phyloP scores from a whole-genome alignment of 2,329 filamentous ascomycete species.

The Davidsoniella australis region DNA sequence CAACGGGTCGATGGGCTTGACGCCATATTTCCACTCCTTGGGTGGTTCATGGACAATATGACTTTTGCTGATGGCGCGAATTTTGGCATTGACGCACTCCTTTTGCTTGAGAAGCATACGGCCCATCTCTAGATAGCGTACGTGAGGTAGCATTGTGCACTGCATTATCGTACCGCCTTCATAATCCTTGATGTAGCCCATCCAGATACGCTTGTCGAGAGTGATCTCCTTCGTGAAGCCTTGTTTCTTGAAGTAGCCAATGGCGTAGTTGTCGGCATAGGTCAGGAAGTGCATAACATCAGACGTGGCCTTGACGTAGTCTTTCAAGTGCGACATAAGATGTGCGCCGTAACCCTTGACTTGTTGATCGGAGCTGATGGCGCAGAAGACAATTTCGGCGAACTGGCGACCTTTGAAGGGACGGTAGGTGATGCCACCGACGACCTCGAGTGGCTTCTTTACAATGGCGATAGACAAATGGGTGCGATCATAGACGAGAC shows the following conservation, averaged over 20 bases:
- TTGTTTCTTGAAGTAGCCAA: conserved; percentile 98
- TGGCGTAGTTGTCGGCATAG: conserved; percentile 97
- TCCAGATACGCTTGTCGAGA: conserved; percentile 77
- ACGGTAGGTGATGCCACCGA: conserved; percentile 90
- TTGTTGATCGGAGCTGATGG: conserved; percentile 92
- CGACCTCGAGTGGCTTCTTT: conserved; percentile 89
- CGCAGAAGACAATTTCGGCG: conserved; percentile 97
- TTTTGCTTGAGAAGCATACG: conserved; percentile 96
- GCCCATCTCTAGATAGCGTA: conserved; percentile 82
- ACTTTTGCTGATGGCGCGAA: conserved; percentile 73
- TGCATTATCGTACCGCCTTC: conserved; percentile 99
- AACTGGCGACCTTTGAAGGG: conserved; percentile 86
- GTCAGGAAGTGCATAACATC: conserved; percentile 98
- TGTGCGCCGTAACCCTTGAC: conserved; percentile 97
- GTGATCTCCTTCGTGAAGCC: conserved; percentile 98
- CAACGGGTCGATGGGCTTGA: conserved; percentile 63
- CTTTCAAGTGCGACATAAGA: conserved; percentile 93
- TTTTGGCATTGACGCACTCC: conserved; percentile 86
- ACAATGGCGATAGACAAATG: conserved; percentile 95
- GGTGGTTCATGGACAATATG: conserved; percentile 78
- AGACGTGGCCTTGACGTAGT: conserved; percentile 94
- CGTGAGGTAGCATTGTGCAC: conserved; percentile 88
- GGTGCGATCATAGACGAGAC: conserved; percentile 90
- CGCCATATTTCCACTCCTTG: conserved; percentile 66
- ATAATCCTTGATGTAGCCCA: conserved; percentile 99